Evolutionary conservation across 1,139 yeast species (phyloP).

Genomic region (Pichia sp.): DNA sequence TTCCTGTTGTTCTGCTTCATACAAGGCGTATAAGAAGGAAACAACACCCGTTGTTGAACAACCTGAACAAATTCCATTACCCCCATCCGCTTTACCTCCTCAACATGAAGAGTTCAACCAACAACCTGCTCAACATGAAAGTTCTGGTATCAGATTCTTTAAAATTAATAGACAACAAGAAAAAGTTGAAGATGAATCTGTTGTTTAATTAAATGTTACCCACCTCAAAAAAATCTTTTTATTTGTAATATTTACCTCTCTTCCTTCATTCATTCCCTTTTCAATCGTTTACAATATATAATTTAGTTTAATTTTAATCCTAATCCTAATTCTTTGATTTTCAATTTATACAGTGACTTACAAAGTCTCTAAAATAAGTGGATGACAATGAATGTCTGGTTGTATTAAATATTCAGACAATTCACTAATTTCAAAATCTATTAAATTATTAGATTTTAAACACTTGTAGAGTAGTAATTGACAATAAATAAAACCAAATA

Average conservation of each 20-base stretch:
- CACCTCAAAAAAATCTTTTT: not conserved
- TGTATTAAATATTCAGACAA: not conserved
- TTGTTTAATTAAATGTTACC: slow-evolving; percentile 12
- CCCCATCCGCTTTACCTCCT: slow-evolving; percentile 1
- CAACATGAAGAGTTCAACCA: slow-evolving; percentile 10
- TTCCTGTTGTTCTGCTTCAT: slow-evolving; percentile 48
- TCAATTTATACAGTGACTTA: not conserved
- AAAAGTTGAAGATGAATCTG: slow-evolving; percentile 25
- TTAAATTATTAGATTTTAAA: not conserved
- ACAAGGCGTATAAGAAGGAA: slow-evolving; percentile 38
- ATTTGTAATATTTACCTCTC: not conserved
- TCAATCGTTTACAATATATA: not conserved
- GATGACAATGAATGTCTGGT: slow-evolving; percentile 3
- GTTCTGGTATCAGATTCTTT: slow-evolving; percentile 67
- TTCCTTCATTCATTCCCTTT: not conserved
- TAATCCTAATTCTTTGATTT: not conserved
- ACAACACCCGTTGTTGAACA: slow-evolving; percentile 2
- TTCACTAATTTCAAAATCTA: not conserved
- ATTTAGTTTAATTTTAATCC: not conserved
- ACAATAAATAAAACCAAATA: slow-evolving; percentile 19
- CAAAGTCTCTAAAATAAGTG: slow-evolving; percentile 6
- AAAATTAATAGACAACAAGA: slow-evolving; percentile 55
- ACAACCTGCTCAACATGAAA: slow-evolving; percentile 16
- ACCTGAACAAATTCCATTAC: slow-evolving; percentile 1
- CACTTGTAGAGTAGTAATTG: slow-evolving; percentile 5